These are phyloP conservation scores for Pyrenochaeta sp. DNA, from an alignment of 2,329 filamentous ascomycete genomes.

Conservation along the genomic window DNA sequence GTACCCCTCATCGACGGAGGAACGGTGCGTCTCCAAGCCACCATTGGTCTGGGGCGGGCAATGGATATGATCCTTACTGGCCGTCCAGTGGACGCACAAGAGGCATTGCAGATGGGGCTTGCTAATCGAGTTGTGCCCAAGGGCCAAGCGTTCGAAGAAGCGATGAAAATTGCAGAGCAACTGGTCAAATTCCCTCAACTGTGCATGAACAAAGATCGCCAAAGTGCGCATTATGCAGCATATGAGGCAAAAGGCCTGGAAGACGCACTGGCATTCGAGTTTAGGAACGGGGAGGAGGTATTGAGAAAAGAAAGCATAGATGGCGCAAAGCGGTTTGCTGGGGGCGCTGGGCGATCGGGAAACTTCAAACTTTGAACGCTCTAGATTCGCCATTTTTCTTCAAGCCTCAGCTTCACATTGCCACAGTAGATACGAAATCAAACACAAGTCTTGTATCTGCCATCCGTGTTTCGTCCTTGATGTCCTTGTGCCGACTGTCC, in stretches of 20 bases:
- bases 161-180: slow-evolving; percentile 57
- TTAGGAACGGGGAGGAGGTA: slow-evolving; percentile 54
- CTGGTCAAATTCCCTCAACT: slow-evolving; percentile 61
- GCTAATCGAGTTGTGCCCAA: slow-evolving; percentile 63
- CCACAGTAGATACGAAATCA: too few species aligned
- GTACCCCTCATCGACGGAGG: slow-evolving; percentile 63
- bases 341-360: slow-evolving; percentile 53
- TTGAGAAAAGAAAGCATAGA: slow-evolving; percentile 55
- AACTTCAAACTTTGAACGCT: slow-evolving; percentile 19
- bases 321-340: slow-evolving; percentile 53
- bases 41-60: slow-evolving; percentile 63
- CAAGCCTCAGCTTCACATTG: background rate
- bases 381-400: background rate
- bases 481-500: too few species aligned
- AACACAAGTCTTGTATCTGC: too few species aligned
- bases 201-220: slow-evolving; percentile 62
- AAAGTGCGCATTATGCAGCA: slow-evolving; percentile 59
- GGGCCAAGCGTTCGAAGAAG: slow-evolving; percentile 58
- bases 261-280: slow-evolving; percentile 61
- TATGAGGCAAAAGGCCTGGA: slow-evolving; percentile 60
- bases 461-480: too few species aligned
- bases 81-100: slow-evolving; percentile 56
- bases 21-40: slow-evolving; percentile 61
- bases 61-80: slow-evolving; percentile 68
- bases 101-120: slow-evolving; percentile 62